phyloP scores from a whole-genome alignment of 2,329 filamentous ascomycete genomes.

The Claviceps spartinae region DNA sequence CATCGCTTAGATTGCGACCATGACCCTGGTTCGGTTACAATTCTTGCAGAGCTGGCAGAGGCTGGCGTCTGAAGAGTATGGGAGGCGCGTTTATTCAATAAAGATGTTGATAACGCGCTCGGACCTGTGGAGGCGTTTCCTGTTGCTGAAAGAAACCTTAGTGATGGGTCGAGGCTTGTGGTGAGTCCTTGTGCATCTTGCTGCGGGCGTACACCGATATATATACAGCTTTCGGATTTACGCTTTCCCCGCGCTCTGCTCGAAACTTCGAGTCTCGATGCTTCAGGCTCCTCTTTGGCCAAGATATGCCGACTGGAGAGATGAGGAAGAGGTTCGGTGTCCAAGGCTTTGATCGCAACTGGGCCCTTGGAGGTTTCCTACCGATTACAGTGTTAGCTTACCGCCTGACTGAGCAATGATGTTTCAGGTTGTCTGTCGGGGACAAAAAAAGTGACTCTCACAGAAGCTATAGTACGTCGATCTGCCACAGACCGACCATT shows the following conservation, averaged over 20 bases:
- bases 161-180: not conserved
- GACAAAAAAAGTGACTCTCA: not conserved
- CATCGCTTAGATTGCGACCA: constrained; percentile 28
- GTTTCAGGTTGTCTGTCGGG: not conserved
- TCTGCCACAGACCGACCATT: not conserved
- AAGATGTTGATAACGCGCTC: too few relatives aligned
- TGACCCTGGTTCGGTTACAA: constrained; percentile 11
- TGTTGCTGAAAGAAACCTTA: not conserved
- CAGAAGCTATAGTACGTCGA: not conserved
- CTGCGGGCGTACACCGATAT: not conserved
- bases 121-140: too few relatives aligned
- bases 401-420: not conserved
- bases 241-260: not conserved
- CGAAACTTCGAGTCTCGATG: not conserved
- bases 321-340: not conserved
- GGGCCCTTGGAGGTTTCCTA: not conserved
- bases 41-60: not conserved
- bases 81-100: not conserved
- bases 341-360: not conserved
- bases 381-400: not conserved
- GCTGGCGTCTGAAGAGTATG: not conserved
- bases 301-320: not conserved
- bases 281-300: not conserved
- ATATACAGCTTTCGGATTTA: not conserved
- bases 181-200: not conserved